Conservation (phyloP, 306 rosid species). For the Carpinus viminea region DNA sequence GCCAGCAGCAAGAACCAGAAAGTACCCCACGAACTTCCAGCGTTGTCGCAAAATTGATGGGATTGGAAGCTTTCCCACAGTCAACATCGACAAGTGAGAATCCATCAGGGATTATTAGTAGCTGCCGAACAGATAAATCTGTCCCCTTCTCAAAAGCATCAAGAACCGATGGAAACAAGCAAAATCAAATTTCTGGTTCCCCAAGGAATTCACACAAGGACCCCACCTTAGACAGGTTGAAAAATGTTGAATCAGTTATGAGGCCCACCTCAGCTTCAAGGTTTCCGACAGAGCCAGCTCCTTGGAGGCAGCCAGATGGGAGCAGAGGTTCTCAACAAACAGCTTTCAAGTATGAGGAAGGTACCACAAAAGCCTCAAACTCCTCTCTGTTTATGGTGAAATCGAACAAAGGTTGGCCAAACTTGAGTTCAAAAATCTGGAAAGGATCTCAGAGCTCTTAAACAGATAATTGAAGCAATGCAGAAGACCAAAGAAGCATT, state of each 20-base stretch:
- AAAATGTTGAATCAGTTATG: constrained; percentile 41
- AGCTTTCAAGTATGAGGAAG: constrained; percentile 45
- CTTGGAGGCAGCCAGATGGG: constrained; percentile 51
- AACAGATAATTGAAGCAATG: constrained; percentile 90
- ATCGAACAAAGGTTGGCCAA: constrained; percentile 80
- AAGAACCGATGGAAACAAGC: constrained; percentile 42
- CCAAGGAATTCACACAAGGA: constrained; percentile 35
- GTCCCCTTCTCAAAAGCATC: constrained; percentile 37
- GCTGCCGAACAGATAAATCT: constrained; percentile 29
- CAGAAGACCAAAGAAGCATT: constrained; percentile 56
- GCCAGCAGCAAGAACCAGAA: constrained; percentile 55
- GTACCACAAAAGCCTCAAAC: constrained; percentile 42
- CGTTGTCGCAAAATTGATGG: constrained; percentile 87
- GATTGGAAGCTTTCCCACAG: constrained; percentile 65
- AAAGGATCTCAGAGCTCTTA: constrained; percentile 91
- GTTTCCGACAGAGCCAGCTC: constrained; percentile 46
- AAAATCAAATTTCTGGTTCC: constrained; percentile 37
- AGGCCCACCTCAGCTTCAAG: constrained; percentile 39
- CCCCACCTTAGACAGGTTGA: constrained; percentile 30
- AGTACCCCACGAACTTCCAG: constrained; percentile 53
- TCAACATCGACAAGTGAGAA: constrained; percentile 35
- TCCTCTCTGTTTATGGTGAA: constrained; percentile 74
- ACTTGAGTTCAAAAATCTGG: constrained; percentile 90
- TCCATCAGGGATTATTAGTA: constrained; percentile 26
- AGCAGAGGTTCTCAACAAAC: constrained; percentile 38